Conservation (phyloP, 2,329 filamentous ascomycete species). For the Penicillium sp. region DNA sequence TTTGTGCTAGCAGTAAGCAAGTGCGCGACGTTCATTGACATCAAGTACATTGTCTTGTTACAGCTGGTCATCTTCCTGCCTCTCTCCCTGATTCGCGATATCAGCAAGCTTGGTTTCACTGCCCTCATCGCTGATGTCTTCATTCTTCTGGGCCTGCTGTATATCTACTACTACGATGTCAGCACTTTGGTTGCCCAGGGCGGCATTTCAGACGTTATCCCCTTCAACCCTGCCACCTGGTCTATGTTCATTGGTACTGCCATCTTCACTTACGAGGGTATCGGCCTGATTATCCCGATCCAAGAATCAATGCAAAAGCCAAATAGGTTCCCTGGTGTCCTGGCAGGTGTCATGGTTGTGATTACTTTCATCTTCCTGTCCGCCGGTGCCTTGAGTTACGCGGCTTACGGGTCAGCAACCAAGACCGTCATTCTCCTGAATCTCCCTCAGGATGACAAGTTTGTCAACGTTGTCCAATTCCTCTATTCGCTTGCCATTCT, state of each 20-base stretch:
- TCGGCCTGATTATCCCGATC: constrained; percentile 95
- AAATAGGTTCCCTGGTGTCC: constrained; percentile 81
- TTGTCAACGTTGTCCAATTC: constrained; percentile 94
- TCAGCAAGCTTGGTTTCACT: constrained; percentile 94
- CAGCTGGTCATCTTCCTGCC: constrained; percentile 95
- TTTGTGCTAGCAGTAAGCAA: constrained; percentile 89
- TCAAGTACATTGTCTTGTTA: constrained; percentile 86
- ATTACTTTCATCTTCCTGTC: constrained; percentile 87
- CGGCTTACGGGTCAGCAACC: constrained; percentile 89
- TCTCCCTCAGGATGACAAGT: constrained; percentile 87
- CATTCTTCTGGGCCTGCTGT: constrained; percentile 85
- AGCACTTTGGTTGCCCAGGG: constrained; percentile 73
- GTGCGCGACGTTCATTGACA: constrained; percentile 78
- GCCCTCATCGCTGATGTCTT: constrained; percentile 91
- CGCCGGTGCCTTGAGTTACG: constrained; percentile 91
- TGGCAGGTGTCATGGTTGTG: constrained; percentile 88
- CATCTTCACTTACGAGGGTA: constrained; percentile 98
- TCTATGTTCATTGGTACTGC: constrained; percentile 97
- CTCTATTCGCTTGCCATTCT: constrained; percentile 98
- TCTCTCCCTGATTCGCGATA: constrained; percentile 89
- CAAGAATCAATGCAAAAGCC: constrained; percentile 95
- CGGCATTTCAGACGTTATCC: constrained; percentile 74
- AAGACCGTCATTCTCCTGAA: constrained; percentile 97
- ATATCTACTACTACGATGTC: constrained; percentile 94
- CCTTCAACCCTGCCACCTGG: constrained; percentile 90